Evolutionary conservation across 345 rosid genomes (phyloP), one percentile per base, ranked within the genome.

Genomic region (Ricinus communis): DNA sequence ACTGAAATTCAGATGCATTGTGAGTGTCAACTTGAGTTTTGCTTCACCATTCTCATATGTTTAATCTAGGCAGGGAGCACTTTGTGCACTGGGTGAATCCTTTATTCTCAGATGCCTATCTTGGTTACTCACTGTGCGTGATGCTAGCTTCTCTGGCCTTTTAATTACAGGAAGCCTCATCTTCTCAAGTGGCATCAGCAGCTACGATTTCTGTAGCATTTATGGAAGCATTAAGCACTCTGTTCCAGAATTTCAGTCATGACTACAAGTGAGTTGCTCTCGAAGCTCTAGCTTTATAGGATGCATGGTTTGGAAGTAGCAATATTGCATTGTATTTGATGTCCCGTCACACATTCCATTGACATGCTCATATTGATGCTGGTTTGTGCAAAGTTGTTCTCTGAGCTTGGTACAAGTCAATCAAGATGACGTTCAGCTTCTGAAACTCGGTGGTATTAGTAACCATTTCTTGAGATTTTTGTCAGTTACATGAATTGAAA

Each of bases 181-280:
- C 98, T 10, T 84, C 97, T 52, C 90, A 86, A 66, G 99, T 91
- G 76, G 98, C 98, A 64, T 93, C 98, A 69, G 93, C 98, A 71
- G 98, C 96, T 53, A 90, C 97, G 6, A 80, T 96, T 68, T 87
- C 99, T 64, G 99, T 96, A 47, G 97, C 99, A 27, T 93, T 90
- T 76, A 96, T 96, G 99, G 95, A 93, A 90, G 98, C 91, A 22
- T 80, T 96, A 16, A 86, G 97, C 83, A 84, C 88, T 22, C 33
- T 88, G 74, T 96, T 96, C 57, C 88, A 91, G 87, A 90, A 71
- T 72, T 82, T 93, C 84, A 85, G 82, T 68, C 98, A 87, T 80
- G 91, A 87, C 71, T 96, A 96, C 85, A 88, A 85, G 99, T 96
- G 86, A 83, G 87, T 72, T 71, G 30, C 65, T 72, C 10, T 36